phyloP scores from a whole-genome alignment of 1,139 yeast species.

The Candida sp. region DNA sequence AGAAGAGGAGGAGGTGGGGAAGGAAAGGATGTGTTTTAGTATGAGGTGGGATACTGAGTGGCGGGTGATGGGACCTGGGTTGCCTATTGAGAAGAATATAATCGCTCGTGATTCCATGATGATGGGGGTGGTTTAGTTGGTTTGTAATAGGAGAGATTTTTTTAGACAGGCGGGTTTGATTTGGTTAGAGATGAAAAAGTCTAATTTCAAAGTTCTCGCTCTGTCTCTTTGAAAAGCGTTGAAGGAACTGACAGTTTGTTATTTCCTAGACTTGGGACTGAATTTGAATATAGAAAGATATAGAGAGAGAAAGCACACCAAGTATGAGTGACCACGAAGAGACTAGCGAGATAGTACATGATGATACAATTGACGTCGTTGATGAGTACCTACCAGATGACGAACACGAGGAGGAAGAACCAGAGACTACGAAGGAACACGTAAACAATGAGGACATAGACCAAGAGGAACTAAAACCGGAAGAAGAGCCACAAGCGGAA shows the following conservation, averaged over 20 bases:
- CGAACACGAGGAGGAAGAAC: slow-evolving; percentile 3
- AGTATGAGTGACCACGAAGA: neutral
- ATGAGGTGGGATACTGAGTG: slow-evolving; percentile 47
- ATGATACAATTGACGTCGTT: neutral
- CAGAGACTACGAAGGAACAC: slow-evolving; percentile 1
- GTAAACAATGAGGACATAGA: slow-evolving; percentile 4
- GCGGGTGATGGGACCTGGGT: slow-evolving; percentile 43
- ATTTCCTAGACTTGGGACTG: no score
- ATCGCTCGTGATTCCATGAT: slow-evolving; percentile 10
- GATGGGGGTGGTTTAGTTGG: neutral
- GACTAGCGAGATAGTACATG: neutral
- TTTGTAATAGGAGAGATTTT: neutral
- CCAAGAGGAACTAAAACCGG: slow-evolving; percentile 4
- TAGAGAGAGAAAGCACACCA: no score
- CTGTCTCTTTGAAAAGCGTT: neutral
- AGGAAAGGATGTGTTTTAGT: slow-evolving; percentile 25
- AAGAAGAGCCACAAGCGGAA: neutral
- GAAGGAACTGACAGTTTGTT: neutral
- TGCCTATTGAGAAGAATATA: slow-evolving; percentile 44
- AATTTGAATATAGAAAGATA: no score
- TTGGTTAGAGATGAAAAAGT: neutral
- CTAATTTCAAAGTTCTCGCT: neutral
- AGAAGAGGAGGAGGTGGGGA: neutral
- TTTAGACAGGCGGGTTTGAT: neutral
- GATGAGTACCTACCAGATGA: slow-evolving; percentile 1